Evolutionary conservation across 129 eudicot genomes (phyloP).

Genomic region (Flaveria bidentis): DNA sequence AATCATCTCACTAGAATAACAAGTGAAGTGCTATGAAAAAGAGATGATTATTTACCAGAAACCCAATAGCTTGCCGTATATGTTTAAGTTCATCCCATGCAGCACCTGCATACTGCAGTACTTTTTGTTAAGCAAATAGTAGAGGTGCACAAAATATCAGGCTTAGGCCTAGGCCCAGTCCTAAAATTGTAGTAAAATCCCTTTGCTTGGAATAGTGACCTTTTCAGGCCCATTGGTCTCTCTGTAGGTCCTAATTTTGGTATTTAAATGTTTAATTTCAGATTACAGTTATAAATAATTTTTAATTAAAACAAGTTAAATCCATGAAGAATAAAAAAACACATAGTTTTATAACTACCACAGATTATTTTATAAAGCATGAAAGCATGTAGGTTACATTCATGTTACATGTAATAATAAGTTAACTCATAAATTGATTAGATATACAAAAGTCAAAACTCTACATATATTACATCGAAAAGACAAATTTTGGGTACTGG

Average conservation of each 20-base stretch:
- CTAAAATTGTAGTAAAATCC: neutral
- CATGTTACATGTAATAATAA: neutral
- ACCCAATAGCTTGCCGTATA: conserved; percentile 94
- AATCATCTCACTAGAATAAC: neutral
- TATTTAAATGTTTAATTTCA: neutral
- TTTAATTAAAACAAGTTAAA: neutral
- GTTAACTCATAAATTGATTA: neutral
- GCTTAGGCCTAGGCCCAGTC: neutral
- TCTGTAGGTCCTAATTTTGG: neutral
- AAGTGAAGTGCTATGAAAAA: neutral
- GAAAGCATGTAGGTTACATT: neutral
- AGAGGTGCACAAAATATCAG: neutral
- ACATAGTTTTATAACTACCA: neutral
- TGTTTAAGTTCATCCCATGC: conserved; percentile 97
- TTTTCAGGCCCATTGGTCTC: neutral
- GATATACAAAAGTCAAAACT: neutral
- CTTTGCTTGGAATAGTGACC: neutral
- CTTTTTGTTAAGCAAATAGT: conserved; percentile 26
- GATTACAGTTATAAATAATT: neutral
- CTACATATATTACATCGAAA: neutral
- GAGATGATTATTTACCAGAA: conserved; percentile 54
- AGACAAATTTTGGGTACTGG: neutral
- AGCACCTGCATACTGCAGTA: conserved; percentile 91
- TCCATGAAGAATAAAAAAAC: neutral
- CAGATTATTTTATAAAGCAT: neutral